Percentiles rank a stretch among this genome's conserved stretches.
Conservation (phyloP, 345 rosid species). For the Eucalyptus guilfoylei region DNA sequence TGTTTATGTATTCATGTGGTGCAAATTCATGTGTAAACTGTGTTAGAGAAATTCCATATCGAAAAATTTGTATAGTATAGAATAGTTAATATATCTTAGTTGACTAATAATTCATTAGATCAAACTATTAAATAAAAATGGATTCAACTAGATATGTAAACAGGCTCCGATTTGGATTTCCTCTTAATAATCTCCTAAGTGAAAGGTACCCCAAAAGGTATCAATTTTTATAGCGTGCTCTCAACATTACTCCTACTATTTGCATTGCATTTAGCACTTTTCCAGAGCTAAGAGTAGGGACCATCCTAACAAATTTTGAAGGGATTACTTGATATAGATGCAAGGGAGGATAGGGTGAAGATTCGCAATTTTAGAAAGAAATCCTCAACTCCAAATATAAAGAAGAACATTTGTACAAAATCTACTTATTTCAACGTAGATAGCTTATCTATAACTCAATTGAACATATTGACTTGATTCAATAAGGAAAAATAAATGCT, state of each 20-base stretch:
- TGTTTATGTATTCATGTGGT: background rate
- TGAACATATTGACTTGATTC: background rate
- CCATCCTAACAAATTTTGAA: background rate
- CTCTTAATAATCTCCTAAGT: too few relatives aligned
- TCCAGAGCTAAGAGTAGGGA: background rate
- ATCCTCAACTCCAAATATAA: background rate
- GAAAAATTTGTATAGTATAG: too few relatives aligned
- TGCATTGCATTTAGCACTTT: background rate
- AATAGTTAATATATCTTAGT: too few relatives aligned
- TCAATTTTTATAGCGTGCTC: too few relatives aligned
- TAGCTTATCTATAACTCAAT: background rate
- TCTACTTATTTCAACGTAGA: background rate
- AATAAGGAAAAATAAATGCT: background rate
- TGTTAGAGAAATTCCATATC: too few relatives aligned
- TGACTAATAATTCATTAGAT: too few relatives aligned
- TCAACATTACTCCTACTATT: background rate
- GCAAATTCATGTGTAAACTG: too few relatives aligned
- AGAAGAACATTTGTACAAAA: background rate
- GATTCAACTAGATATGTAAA: too few relatives aligned
- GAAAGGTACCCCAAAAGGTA: too few relatives aligned
- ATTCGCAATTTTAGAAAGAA: background rate
- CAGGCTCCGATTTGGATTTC: rapidly evolving
- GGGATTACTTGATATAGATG: background rate
- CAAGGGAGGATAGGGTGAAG: background rate
- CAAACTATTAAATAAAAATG: too few relatives aligned